A percentile compares a stretch with the other conserved stretches of the same genome.
phyloP scores from a whole-genome alignment of 129 eudicot genomes.

The Centrapalus pauciflorus region DNA sequence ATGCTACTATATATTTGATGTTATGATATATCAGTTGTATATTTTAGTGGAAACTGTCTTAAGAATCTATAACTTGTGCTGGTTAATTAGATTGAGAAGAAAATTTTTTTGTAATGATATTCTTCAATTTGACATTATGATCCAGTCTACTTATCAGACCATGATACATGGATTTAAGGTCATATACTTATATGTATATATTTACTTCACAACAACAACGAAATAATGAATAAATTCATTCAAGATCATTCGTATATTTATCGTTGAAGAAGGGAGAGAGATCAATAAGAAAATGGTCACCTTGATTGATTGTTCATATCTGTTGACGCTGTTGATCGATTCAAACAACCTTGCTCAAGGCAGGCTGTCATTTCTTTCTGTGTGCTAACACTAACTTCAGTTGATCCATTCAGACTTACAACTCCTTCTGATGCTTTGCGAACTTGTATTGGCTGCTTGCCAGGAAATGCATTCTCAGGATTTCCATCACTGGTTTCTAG shows the following conservation, averaged over 20 bases:
- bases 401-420: conserved; percentile 79
- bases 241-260: conserved; percentile 6
- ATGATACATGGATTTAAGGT: not conserved
- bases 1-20: not conserved
- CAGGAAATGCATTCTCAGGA: conserved; percentile 51
- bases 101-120: not conserved
- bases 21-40: conserved; percentile 1
- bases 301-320: conserved; percentile 99
- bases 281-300: conserved; percentile 25
- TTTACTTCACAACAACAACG: not conserved
- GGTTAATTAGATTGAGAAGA: not conserved
- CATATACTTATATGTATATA: not conserved
- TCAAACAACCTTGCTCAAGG: conserved; percentile 89
- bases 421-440: conserved; percentile 90
- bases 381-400: conserved; percentile 77
- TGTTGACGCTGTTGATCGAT: conserved; percentile 92
- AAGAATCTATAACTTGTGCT: conserved; percentile 1
- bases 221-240: not conserved
- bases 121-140: not conserved
- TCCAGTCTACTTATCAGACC: not conserved
- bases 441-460: conserved; percentile 76
- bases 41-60: not conserved
- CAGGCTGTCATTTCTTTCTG: conserved; percentile 94
- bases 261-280: not conserved
- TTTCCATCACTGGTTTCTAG: conserved; percentile 60